A percentile compares a stretch with the other conserved stretches of the same genome.
Conservation (phyloP, 1,284 basidiomycete genomes). For the Tilletia horrida region DNA sequence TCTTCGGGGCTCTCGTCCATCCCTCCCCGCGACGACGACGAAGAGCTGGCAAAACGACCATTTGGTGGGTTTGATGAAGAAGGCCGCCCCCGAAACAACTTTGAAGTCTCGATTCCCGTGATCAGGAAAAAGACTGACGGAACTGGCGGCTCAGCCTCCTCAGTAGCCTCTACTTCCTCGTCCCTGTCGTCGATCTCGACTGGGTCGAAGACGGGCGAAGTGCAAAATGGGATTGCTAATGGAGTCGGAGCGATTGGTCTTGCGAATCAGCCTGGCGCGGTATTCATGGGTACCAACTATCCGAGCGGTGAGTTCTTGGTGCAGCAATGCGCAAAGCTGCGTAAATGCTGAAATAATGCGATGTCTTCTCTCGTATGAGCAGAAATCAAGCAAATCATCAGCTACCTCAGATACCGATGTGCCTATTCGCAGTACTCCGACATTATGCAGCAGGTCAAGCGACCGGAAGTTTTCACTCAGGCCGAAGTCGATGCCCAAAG, state of each 20-base stretch:
- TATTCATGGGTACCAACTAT: constrained; percentile 14
- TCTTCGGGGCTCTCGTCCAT: constrained; percentile 2
- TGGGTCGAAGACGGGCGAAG: background rate
- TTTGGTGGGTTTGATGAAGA: constrained; percentile 11
- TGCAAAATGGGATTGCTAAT: background rate
- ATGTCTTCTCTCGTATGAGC: background rate
- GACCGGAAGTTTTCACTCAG: background rate
- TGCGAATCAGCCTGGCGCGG: background rate
- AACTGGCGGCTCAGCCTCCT: no score
- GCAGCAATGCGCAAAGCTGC: background rate
- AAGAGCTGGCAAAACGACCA: background rate
- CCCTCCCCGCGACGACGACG: background rate
- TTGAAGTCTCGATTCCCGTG: constrained; percentile 9
- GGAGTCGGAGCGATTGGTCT: background rate
- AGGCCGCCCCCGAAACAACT: constrained; percentile 8
- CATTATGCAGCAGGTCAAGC: background rate
- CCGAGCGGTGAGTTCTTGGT: background rate
- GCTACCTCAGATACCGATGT: background rate
- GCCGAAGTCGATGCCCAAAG: background rate
- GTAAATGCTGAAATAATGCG: background rate
- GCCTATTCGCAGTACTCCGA: background rate
- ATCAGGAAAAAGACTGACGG: background rate
- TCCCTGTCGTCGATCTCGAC: background rate
- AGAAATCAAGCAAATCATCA: constrained; percentile 17
- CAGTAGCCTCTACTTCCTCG: background rate